Evolutionary conservation across 768 basidiomycete species (phyloP).

Genomic region (Chalciporus pseudorubinellus): DNA sequence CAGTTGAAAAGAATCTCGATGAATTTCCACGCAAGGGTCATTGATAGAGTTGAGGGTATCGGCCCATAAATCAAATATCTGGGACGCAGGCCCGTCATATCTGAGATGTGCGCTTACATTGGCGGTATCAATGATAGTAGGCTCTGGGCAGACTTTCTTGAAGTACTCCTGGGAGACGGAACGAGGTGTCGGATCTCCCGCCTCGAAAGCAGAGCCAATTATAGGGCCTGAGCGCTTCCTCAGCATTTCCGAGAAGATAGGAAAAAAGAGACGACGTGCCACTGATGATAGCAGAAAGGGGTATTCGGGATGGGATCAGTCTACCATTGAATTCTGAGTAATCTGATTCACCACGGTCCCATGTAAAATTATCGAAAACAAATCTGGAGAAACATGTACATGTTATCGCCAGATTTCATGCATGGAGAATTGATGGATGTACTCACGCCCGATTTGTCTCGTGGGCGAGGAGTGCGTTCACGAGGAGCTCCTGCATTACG

Average conservation of each 20-base stretch:
- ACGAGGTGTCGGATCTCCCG: constrained; percentile 37
- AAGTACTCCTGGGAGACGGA: constrained; percentile 48
- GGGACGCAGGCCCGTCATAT: constrained; percentile 30
- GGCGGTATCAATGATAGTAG: constrained; percentile 30
- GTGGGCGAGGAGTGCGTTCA: constrained; percentile 51
- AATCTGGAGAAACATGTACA: constrained; percentile 37
- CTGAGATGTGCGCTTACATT: constrained; percentile 21
- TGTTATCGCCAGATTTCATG: not conserved
- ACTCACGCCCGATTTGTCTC: constrained; percentile 49
- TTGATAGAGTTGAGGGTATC: constrained; percentile 41
- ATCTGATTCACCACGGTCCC: constrained; percentile 42
- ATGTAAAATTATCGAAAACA: constrained; percentile 61
- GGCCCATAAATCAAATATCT: constrained; percentile 46
- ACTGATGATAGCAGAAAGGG: constrained; percentile 50
- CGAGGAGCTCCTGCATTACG: constrained; percentile 53
- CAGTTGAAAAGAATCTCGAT: constrained; percentile 35
- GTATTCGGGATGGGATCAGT: constrained; percentile 51
- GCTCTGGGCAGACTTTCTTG: constrained; percentile 46
- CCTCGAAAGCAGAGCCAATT: constrained; percentile 40
- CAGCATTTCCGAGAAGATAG: not conserved
- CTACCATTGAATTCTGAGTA: constrained; percentile 50
- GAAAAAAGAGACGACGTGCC: constrained; percentile 33
- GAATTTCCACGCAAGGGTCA: constrained; percentile 50
- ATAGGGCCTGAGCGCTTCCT: constrained; percentile 36
- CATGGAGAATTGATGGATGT: too few relatives aligned